phyloP scores from a whole-genome alignment of 208 protist species.

The Trypanosoma theileri region DNA sequence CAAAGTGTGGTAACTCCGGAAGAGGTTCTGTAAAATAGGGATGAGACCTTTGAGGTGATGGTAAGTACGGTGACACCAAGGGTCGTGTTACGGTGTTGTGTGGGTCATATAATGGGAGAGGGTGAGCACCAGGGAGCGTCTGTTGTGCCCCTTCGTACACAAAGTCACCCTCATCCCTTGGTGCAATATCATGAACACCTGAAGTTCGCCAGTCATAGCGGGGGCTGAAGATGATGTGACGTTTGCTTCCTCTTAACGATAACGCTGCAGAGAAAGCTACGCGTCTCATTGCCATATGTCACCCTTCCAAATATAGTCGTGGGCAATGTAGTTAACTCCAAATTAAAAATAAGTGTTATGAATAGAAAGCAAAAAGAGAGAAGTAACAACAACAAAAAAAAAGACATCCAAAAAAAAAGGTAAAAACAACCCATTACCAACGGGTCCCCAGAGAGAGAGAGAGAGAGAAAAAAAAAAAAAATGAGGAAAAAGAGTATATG shows the following conservation, averaged over 20 bases:
- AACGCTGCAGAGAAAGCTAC: constrained; percentile 2
- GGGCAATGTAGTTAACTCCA: too few relatives aligned
- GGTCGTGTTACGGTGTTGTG: constrained; percentile 79
- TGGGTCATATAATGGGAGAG: constrained; percentile 73
- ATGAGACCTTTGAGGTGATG: constrained; percentile 81
- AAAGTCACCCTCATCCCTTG: constrained; percentile 79
- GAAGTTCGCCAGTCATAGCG: constrained; percentile 76
- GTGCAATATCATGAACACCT: constrained; percentile 81
- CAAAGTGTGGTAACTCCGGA: constrained; percentile 83
- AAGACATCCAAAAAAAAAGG: neutral
- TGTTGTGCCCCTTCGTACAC: constrained; percentile 67
- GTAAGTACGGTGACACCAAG: constrained; percentile 81
- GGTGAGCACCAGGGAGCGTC: constrained; percentile 78
- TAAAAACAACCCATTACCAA: neutral
- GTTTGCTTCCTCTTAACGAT: neutral
- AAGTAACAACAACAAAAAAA: neutral
- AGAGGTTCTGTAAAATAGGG: constrained; percentile 87
- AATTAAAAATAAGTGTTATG: neutral
- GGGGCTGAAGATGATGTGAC: constrained; percentile 48
- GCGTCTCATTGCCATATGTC: constrained; percentile 10
- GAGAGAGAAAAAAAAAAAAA: constrained; percentile 18
- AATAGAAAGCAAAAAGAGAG: neutral
- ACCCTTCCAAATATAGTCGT: neutral
- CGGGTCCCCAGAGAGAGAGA: neutral
- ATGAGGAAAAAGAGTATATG: neutral